phyloP scores from a whole-genome alignment of 2,329 filamentous ascomycete genomes.

The Aspergillus brunneoviolaceus region DNA sequence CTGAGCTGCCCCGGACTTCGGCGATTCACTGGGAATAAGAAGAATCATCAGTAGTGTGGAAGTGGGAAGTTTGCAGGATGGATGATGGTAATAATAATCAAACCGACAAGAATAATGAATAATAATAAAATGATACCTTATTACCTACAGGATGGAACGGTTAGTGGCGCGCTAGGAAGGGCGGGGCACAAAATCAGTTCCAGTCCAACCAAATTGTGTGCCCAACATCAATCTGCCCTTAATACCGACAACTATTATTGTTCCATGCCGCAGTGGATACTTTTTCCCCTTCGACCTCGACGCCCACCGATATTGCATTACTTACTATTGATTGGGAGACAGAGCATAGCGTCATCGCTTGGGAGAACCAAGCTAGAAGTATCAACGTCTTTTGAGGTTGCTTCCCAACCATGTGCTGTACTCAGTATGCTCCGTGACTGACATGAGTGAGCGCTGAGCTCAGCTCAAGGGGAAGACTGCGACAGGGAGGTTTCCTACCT shows the following conservation, averaged over 20 bases:
- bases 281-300: conserved; percentile 1
- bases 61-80: not conserved
- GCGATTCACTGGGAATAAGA: not conserved
- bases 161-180: conserved; percentile 3
- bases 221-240: not conserved
- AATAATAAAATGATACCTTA: not conserved
- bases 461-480: not conserved
- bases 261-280: conserved; percentile 8
- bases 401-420: no score
- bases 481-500: not conserved
- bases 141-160: not conserved
- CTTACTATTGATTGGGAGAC: conserved; percentile 3
- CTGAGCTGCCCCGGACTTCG: not conserved
- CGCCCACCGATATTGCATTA: conserved; percentile 7
- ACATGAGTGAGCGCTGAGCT: no score
- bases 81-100: not conserved
- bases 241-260: not conserved
- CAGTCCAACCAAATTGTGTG: conserved; percentile 1
- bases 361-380: no score
- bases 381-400: no score
- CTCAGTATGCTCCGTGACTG: no score
- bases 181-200: conserved; percentile 1
- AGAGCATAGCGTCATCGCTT: conserved; percentile 1
- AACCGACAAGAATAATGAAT: no score
- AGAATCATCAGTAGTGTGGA: not conserved